A percentile compares a stretch with the other conserved stretches of the same genome.
These are phyloP conservation scores for Diaporthe vaccinii DNA, from an alignment of 2,329 filamentous ascomycete species.

Conservation along the genomic window DNA sequence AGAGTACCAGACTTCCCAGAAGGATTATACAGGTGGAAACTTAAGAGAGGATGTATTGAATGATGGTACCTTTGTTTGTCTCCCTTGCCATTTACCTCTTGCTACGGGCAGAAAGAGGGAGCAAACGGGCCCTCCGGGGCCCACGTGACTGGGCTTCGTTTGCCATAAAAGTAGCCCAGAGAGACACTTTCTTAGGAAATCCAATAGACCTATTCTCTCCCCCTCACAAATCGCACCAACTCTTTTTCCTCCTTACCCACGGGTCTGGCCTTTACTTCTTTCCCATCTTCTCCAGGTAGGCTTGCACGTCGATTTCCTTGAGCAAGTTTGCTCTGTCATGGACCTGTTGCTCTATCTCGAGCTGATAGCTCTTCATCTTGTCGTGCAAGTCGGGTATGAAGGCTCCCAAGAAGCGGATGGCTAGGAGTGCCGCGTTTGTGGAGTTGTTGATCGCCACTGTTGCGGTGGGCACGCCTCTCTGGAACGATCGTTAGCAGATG, in stretches of 20 bases:
- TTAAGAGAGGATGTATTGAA: no score
- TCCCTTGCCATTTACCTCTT: no score
- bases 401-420: slow-evolving; percentile 75
- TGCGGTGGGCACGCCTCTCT: slow-evolving; percentile 77
- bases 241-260: no score
- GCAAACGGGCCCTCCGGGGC: no score
- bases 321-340: slow-evolving; percentile 72
- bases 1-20: background rate
- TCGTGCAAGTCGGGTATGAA: slow-evolving; percentile 68
- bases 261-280: slow-evolving; percentile 45
- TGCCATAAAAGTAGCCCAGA: no score
- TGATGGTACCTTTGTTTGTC: background rate
- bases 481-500: slow-evolving; percentile 52
- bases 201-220: no score
- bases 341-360: slow-evolving; percentile 74
- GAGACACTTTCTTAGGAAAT: no score
- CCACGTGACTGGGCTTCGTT: no score
- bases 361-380: slow-evolving; percentile 72
- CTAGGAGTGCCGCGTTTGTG: slow-evolving; percentile 81
- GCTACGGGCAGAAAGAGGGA: no score
- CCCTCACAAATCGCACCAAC: no score
- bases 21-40: background rate
- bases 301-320: slow-evolving; percentile 67
- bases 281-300: slow-evolving; percentile 62
- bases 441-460: slow-evolving; percentile 87